Evolutionary conservation across 1,284 basidiomycete genomes (phyloP), one percentile per base, ranked within the genome.

Genomic region (Ceratobasidium theobromae): DNA sequence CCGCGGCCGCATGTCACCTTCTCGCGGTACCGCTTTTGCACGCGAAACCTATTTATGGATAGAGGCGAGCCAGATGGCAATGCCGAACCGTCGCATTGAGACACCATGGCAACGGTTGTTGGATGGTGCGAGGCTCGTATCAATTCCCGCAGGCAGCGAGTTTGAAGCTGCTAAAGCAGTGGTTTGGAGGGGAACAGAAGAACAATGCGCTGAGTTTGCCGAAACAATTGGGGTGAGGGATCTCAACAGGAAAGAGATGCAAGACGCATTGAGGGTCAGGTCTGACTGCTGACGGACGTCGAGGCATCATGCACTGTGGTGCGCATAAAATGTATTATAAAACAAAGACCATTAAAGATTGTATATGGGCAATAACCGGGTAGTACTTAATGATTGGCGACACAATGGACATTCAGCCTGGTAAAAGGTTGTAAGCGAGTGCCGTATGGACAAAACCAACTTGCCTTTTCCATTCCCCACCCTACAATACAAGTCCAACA

Each of bases 401-500:
- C 93, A 95, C 16, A 95, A 77, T 3, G 93, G 93, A 75, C 93
- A 95, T 76, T 95, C 92, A 5, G 89, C 82, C 90, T 91, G 69
- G 23, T 69, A 66, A 60, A 21, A 27, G 27, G 11, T 25, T 27
- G 9, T 5, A 18, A 23, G 27, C 6, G 25, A 16, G 32, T 25
- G n/a, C 32, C 18, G 12, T n/a, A 12, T 16, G 23, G 52, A 40
- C 25, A n/a, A 40, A 52, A 43, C 9, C n/a, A 18, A 51, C 75
- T 46, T 45, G 77, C 77, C 85, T 95, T 97, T 76, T 97, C 94
- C 73, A 89, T 80, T 8, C 86, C 85, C 95, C 95, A 91, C 53
- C 89, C 86, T 51, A 89, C 84, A 55, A 97, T 91, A 75, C 95
- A 98, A 69, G 81, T 85, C 95, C 95, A 98, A 74, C 93, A 95